phyloP scores from a whole-genome alignment of 192 early-diverging fungal species.

The Geosiphon pyriformis region DNA sequence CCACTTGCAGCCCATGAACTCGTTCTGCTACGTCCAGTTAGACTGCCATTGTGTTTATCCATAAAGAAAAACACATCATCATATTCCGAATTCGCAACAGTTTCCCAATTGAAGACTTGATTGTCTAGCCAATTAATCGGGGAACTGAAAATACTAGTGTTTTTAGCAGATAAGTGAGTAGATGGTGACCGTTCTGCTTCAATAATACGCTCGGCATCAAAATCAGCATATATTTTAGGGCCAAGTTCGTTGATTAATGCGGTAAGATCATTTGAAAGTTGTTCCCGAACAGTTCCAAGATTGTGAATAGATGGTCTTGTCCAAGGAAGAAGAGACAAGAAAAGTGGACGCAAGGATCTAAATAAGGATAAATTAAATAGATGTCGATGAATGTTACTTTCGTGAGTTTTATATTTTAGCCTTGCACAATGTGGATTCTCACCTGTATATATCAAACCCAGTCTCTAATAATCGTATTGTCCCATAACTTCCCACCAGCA shows the following conservation, averaged over 20 bases:
- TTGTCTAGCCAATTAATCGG: constrained; percentile 50
- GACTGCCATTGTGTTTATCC: constrained; percentile 38
- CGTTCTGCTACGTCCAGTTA: constrained; percentile 39
- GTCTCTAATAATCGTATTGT: constrained; percentile 72
- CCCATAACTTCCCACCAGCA: constrained; percentile 57
- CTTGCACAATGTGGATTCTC: too few species aligned
- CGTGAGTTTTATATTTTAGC: too few species aligned
- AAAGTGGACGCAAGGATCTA: constrained; percentile 79
- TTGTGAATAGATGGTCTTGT: constrained; percentile 50
- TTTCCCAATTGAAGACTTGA: constrained; percentile 53
- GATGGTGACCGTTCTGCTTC: constrained; percentile 31
- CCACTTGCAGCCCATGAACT: constrained; percentile 35
- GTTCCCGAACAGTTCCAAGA: constrained; percentile 62
- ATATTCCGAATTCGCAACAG: constrained; percentile 41
- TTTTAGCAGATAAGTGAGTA: constrained; percentile 23
- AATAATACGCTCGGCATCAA: constrained; percentile 47
- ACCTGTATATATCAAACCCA: constrained; percentile 70
- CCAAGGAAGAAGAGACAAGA: constrained; percentile 60
- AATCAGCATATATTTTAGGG: constrained; percentile 71
- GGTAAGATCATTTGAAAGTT: constrained; percentile 73
- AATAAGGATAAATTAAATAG: constrained; percentile 1
- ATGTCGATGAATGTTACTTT: neutral
- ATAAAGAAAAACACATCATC: constrained; percentile 52
- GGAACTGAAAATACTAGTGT: constrained; percentile 31
- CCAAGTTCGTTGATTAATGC: constrained; percentile 81